A percentile compares a stretch with the other conserved stretches of the same genome.
phyloP scores from a whole-genome alignment of 2,329 filamentous ascomycete genomes.

The Setomelanomma holmii region DNA sequence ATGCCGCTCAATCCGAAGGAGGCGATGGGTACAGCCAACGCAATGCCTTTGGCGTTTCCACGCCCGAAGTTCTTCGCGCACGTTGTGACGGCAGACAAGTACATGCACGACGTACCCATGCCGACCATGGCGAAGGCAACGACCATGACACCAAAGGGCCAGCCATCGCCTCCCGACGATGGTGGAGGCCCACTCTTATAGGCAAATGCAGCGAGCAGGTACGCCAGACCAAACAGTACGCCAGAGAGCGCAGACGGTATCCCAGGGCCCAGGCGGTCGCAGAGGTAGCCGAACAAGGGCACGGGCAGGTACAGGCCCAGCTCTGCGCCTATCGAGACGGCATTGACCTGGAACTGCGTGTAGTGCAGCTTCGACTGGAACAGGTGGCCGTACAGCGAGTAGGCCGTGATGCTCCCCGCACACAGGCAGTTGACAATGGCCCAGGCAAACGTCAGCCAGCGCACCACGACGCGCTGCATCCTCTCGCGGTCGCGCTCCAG shows the following conservation, averaged over 20 bases:
- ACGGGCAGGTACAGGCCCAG: conserved; percentile 93
- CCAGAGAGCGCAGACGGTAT: conserved; percentile 77
- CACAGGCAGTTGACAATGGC: conserved; percentile 73
- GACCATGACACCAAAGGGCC: conserved; percentile 84
- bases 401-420: conserved; percentile 90
- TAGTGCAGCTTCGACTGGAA: conserved; percentile 89
- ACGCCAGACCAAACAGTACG: conserved; percentile 78
- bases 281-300: conserved; percentile 85
- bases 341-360: conserved; percentile 90
- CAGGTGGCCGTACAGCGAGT: conserved; percentile 90
- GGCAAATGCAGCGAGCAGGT: conserved; percentile 80
- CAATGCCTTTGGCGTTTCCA: conserved; percentile 84
- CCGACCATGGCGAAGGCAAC: conserved; percentile 84
- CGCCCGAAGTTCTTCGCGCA: conserved; percentile 98
- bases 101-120: conserved; percentile 85
- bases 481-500: conserved; percentile 63
- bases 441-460: conserved; percentile 66
- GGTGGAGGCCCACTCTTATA: conserved; percentile 69
- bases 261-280: conserved; percentile 84
- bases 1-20: conserved; percentile 93
- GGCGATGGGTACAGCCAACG: conserved; percentile 88
- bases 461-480: conserved; percentile 60
- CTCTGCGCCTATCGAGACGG: conserved; percentile 84
- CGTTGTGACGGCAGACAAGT: conserved; percentile 88
- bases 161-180: conserved; percentile 61